Percentiles rank a stretch among this genome's conserved stretches.
phyloP scores from a whole-genome alignment of 345 rosid species.

The Gossypium mustelinum region DNA sequence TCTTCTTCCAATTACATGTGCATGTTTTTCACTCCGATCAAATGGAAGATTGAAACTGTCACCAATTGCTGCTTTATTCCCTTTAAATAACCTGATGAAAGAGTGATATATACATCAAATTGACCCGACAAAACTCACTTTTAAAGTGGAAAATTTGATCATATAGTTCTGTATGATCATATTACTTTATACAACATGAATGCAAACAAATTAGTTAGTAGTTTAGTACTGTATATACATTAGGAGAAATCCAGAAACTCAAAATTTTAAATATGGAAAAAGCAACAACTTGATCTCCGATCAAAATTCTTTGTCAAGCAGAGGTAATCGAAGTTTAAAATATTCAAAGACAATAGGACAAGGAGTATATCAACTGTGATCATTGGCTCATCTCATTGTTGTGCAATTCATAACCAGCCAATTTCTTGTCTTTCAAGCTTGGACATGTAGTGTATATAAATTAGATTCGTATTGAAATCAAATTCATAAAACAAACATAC shows the following conservation, averaged over 20 bases:
- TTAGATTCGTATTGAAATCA: not conserved
- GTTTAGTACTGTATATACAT: not conserved
- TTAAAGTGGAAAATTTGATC: not conserved
- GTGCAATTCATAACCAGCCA: not conserved
- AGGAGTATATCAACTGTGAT: not conserved
- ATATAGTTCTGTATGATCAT: not conserved
- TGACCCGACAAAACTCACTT: not conserved
- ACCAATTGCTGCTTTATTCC: conserved; percentile 29
- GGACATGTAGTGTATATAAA: not conserved
- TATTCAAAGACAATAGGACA: not conserved
- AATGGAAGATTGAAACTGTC: conserved; percentile 23
- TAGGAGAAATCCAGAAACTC: not conserved
- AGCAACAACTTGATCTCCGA: not conserved
- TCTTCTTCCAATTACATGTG: conserved; percentile 38
- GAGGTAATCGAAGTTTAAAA: not conserved
- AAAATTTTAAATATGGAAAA: not conserved
- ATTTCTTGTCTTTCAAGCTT: conserved; percentile 3
- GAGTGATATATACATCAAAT: not conserved
- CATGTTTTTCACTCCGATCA: conserved; percentile 41
- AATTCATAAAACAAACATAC: not conserved
- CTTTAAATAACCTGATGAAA: conserved; percentile 51
- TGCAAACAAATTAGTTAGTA: not conserved
- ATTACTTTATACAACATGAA: not conserved
- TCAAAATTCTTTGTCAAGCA: not conserved
- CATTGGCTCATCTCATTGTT: not conserved